phyloP scores from a whole-genome alignment of 768 basidiomycete genomes.

The Tricholoma terreum region DNA sequence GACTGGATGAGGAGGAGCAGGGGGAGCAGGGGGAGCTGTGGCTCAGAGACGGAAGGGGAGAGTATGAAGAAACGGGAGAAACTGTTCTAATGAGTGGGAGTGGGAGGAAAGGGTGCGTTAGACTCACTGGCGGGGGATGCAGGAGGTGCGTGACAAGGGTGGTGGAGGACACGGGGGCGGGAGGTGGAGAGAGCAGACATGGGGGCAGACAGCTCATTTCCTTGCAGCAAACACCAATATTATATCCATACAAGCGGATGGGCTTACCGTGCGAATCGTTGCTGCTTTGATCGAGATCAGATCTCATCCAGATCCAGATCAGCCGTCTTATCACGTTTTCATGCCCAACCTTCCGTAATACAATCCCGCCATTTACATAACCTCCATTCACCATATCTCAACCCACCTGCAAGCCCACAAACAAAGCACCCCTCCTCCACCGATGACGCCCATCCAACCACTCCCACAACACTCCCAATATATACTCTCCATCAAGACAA shows the following conservation, averaged over 20 bases:
- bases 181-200: conserved; percentile 26
- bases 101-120: not conserved
- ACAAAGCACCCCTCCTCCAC: too few relatives aligned
- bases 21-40: conserved; percentile 32
- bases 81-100: conserved; percentile 5
- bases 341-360: too few relatives aligned
- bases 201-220: conserved; percentile 7
- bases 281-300: not conserved
- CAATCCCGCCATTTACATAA: not conserved
- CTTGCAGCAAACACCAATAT: conserved; percentile 8
- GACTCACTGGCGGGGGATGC: not conserved
- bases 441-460: too few relatives aligned
- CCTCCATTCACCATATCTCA: too few relatives aligned
- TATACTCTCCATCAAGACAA: not conserved
- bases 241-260: conserved; percentile 17
- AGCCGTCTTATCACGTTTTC: too few relatives aligned
- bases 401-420: too few relatives aligned
- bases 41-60: conserved; percentile 22
- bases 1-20: conserved; percentile 31
- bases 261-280: conserved; percentile 9
- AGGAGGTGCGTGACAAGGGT: conserved; percentile 1
- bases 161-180: conserved; percentile 11
- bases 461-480: too few relatives aligned
- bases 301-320: too few relatives aligned
- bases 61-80: conserved; percentile 22